Evolutionary conservation across 768 basidiomycete species (phyloP), one percentile per base, ranked within the genome.

Genomic region (Agaricus subrufescens): DNA sequence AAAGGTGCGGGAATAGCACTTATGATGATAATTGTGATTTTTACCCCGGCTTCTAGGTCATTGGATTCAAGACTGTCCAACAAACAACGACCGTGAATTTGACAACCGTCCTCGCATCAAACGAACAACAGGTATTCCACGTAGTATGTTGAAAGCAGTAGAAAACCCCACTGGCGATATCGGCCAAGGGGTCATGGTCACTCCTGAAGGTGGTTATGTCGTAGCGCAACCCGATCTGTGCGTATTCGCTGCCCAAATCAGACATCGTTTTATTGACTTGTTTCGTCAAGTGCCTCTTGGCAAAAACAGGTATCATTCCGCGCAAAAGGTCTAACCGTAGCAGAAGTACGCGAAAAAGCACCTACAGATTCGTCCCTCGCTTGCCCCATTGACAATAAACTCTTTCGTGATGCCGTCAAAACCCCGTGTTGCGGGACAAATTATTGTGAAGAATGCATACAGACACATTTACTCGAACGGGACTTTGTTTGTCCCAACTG

Each of bases 1-100:
- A 96, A 97, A 85, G 97, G 95, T 89, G 68, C 50, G 68, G 58
- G n/a, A n/a, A 2, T 11, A 9, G 45, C 30, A 9, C 7, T 47
- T 39, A 25, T n/a, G 29, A 23, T 25, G 9, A 38, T 51, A 29
- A 43, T 38, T 38, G 44, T 64, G 51, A 68, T 50, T 58, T 45
- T 58, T 45, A 9, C 34, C 43, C 58, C 56, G 45, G 23, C 19
- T 68, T 15, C n/a, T 49, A 98, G 96, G 97, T 40, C 97, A 99
- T 67, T 99, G 97, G 97, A 99, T 99, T 61, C 95, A 99, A 67
- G 92, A 97, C 60, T 99, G 97, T 68, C 97, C 97, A 1, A 97
- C 94, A 5, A 98, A 98, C 68, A 94, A 89, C 63, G 93, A 99
- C 67, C 88, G 93, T 50, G 93, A 95, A 48, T 97, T 87, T 61